Evolutionary conservation across 169 alveolate species (phyloP).

Genomic region (Babesia bigemina): DNA sequence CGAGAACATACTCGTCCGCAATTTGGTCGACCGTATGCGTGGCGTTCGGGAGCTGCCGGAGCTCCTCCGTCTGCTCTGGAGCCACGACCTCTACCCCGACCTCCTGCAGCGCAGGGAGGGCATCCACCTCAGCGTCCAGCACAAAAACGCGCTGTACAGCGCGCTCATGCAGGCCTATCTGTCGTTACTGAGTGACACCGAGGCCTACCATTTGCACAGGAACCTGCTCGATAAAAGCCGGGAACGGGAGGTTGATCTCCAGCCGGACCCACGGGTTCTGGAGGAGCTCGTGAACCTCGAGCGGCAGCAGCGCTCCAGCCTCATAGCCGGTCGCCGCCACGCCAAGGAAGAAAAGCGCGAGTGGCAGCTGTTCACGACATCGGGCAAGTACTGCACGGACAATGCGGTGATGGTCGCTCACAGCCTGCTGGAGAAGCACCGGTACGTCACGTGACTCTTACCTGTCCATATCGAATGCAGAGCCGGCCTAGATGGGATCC

Average conservation of each 20-base stretch:
- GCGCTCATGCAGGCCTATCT: constrained; percentile 38
- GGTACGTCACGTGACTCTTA: constrained; percentile 3
- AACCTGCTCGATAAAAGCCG: not conserved
- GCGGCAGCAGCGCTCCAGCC: constrained; percentile 11
- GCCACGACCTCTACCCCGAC: constrained; percentile 47
- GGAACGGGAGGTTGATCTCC: not conserved
- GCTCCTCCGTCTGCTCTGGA: constrained; percentile 44
- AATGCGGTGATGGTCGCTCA: constrained; percentile 67
- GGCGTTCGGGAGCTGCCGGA: constrained; percentile 16
- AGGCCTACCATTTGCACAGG: constrained; percentile 4
- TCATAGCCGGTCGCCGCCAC: not conserved
- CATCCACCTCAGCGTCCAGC: constrained; percentile 36
- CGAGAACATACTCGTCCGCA: constrained; percentile 33
- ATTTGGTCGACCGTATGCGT: constrained; percentile 17
- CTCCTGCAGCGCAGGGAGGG: constrained; percentile 45
- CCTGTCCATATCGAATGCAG: not conserved
- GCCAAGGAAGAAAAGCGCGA: not conserved
- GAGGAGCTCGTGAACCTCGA: constrained; percentile 24
- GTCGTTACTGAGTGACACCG: constrained; percentile 11
- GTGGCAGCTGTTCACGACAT: constrained; percentile 58
- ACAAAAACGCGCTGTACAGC: constrained; percentile 47
- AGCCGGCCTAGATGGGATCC: constrained; percentile 52
- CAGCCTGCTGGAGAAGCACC: constrained; percentile 67
- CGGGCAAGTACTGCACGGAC: constrained; percentile 52
- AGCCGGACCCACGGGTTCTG: constrained; percentile 25